phyloP scores from a whole-genome alignment of 192 early-diverging fungal species.

The Dissophora globulifera region DNA sequence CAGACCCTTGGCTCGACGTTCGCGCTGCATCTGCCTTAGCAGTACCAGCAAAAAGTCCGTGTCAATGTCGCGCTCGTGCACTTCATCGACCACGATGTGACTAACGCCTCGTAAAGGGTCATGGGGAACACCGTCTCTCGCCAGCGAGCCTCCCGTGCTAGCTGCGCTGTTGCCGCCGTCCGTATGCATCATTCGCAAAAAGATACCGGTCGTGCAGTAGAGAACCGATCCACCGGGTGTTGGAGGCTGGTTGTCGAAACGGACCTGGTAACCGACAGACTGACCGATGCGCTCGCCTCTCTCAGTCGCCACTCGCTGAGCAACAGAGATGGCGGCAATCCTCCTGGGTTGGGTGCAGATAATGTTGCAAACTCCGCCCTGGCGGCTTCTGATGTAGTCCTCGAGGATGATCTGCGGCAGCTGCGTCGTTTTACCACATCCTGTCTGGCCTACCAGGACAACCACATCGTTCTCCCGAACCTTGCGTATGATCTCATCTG shows the following conservation, averaged over 20 bases:
- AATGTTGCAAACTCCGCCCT: conserved; percentile 57
- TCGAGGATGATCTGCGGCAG: conserved; percentile 79
- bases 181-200: conserved; percentile 68
- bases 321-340: conserved; percentile 81
- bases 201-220: conserved; percentile 77
- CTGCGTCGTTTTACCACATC: conserved; percentile 73
- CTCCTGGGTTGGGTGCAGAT: conserved; percentile 73
- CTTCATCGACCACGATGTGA: conserved; percentile 66
- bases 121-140: conserved; percentile 26
- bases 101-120: conserved; percentile 68
- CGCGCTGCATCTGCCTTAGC: conserved; percentile 57
- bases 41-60: conserved; percentile 58
- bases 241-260: conserved; percentile 54
- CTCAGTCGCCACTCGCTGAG: conserved; percentile 65
- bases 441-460: conserved; percentile 61
- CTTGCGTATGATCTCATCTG: conserved; percentile 36
- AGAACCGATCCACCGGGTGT: conserved; percentile 52
- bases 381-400: conserved; percentile 49
- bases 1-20: conserved; percentile 54
- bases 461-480: conserved; percentile 57
- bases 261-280: conserved; percentile 58
- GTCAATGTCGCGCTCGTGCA: conserved; percentile 64
- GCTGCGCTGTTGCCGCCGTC: conserved; percentile 20
- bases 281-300: conserved; percentile 55
- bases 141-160: neutral